Conservation (phyloP, 2,329 filamentous ascomycete genomes). For the Tricladium varicosporioides region DNA sequence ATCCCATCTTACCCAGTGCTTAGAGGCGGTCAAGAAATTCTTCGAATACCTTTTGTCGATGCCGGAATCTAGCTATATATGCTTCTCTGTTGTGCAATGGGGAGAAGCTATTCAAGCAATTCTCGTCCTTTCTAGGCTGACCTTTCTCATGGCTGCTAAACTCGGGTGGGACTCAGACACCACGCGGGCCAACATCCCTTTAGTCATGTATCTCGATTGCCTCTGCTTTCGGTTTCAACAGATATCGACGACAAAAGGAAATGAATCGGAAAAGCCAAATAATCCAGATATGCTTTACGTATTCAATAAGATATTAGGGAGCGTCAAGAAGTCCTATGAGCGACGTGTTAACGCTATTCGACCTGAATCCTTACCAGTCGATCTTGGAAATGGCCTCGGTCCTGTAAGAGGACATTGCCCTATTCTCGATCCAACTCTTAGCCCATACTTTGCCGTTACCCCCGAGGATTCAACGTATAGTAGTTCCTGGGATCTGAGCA, state of each 20-base stretch:
- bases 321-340: constrained; percentile 28
- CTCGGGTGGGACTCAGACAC: constrained; percentile 25
- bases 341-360: constrained; percentile 19
- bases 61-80: constrained; percentile 15
- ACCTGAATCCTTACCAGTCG: constrained; percentile 13
- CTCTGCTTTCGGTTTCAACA: constrained; percentile 26
- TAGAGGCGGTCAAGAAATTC: constrained; percentile 22
- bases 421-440: constrained; percentile 21
- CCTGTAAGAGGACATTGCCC: constrained; percentile 23
- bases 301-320: constrained; percentile 25
- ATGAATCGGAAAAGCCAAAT: constrained; percentile 4
- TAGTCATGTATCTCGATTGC: constrained; percentile 31
- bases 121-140: constrained; percentile 25
- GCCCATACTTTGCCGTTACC: constrained; percentile 11
- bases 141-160: constrained; percentile 28
- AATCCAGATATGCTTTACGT: constrained; percentile 25
- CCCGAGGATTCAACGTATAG: constrained; percentile 11
- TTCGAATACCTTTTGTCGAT: constrained; percentile 30
- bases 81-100: constrained; percentile 26
- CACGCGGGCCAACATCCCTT: constrained; percentile 24
- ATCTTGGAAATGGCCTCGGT: constrained; percentile 8
- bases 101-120: constrained; percentile 21
- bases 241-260: constrained; percentile 13
- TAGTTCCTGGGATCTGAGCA: constrained; percentile 5
- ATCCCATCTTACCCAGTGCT: constrained; percentile 21